These are phyloP conservation scores for Celoporthe dispersa DNA, from an alignment of 2,329 filamentous ascomycete genomes.

Conservation along the genomic window DNA sequence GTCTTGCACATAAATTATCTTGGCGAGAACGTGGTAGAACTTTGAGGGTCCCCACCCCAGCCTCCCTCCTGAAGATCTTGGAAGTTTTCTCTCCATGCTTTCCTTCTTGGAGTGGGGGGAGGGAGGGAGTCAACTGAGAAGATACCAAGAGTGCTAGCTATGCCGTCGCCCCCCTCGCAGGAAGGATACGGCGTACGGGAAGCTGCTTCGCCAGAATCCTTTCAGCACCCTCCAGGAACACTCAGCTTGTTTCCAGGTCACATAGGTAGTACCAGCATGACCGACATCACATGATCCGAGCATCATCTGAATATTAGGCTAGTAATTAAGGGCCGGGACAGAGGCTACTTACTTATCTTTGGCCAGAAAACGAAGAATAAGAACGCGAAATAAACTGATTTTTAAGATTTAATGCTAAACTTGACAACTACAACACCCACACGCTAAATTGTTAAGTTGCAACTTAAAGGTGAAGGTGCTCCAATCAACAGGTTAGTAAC, in stretches of 20 bases:
- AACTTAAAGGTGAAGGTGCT: no score
- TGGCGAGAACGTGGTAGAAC: neutral
- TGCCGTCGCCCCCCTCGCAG: neutral
- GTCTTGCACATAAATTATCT: neutral
- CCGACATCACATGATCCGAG: neutral
- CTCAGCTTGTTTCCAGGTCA: slow-evolving; percentile 1
- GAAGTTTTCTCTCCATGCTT: neutral
- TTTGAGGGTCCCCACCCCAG: neutral
- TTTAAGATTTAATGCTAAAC: no score
- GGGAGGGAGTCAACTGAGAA: neutral
- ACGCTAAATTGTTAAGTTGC: no score
- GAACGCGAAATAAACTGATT: neutral
- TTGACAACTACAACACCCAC: no score
- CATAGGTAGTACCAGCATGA: neutral
- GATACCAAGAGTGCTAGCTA: neutral
- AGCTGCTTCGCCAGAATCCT: neutral
- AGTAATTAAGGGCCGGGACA: neutral
- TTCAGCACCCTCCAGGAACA: neutral
- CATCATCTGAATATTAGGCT: neutral
- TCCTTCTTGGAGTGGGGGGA: neutral
- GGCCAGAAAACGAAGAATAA: neutral
- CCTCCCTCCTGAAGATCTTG: neutral
- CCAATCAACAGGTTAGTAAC: no score
- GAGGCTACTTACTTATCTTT: no score
- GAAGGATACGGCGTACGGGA: neutral